A percentile compares a stretch with the other conserved stretches of the same genome.
Conservation (phyloP, 257 asterid species). For the Solanum peruvianum region DNA sequence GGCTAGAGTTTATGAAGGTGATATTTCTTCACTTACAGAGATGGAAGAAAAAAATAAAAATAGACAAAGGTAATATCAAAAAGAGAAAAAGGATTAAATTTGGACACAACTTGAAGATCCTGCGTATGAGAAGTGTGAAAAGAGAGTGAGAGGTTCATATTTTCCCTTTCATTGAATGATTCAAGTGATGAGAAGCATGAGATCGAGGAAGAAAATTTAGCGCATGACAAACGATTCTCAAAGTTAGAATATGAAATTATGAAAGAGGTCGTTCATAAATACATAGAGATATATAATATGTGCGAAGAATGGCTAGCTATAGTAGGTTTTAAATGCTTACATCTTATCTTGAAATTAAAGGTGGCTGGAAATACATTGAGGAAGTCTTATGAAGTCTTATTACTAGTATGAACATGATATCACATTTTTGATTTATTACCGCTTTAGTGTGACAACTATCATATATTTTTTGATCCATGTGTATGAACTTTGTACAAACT, state of each 20-base stretch:
- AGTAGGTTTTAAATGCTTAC: background rate
- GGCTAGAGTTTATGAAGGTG: background rate
- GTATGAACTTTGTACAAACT: too few relatives aligned
- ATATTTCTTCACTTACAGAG: background rate
- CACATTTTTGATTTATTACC: too few relatives aligned
- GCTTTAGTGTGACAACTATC: too few relatives aligned
- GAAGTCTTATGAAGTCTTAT: too few relatives aligned
- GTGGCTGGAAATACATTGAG: background rate
- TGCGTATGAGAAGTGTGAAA: background rate
- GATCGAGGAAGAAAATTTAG: background rate
- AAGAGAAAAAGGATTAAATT: background rate
- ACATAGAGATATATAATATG: background rate
- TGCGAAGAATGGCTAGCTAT: background rate
- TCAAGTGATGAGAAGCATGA: background rate
- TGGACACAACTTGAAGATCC: background rate
- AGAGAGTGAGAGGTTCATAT: background rate
- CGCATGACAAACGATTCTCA: background rate
- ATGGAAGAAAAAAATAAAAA: background rate
- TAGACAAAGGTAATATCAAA: background rate
- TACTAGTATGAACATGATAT: too few relatives aligned
- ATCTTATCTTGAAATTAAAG: background rate
- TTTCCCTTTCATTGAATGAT: background rate
- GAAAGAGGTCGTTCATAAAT: background rate
- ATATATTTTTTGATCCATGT: too few relatives aligned
- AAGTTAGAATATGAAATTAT: background rate